phyloP scores from a whole-genome alignment of 352 stramenopile species.

The Halophytophthora batemanensis region DNA sequence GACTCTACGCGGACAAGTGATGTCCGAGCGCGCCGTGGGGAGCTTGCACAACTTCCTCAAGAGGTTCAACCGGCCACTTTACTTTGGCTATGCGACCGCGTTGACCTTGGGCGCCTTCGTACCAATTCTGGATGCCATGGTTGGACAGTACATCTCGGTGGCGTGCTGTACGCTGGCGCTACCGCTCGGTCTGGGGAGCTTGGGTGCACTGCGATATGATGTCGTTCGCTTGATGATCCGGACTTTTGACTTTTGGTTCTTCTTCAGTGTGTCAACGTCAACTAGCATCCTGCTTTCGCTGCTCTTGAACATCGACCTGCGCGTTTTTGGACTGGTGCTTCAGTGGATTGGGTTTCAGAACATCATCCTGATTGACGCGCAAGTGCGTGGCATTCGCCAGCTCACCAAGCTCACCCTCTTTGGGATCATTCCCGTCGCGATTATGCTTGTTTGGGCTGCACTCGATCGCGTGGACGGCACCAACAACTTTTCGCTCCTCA shows the following conservation, averaged over 20 bases:
- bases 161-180: constrained; percentile 14
- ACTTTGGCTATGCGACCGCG: constrained; percentile 17
- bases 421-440: constrained; percentile 16
- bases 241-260: constrained; percentile 48
- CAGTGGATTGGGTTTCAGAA: constrained; percentile 33
- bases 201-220: constrained; percentile 27
- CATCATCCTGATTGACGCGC: constrained; percentile 27
- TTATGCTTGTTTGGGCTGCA: constrained; percentile 24
- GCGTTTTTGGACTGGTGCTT: constrained; percentile 22
- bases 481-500: constrained; percentile 13
- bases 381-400: constrained; percentile 23
- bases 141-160: constrained; percentile 17
- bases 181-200: constrained; percentile 19
- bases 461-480: constrained; percentile 19
- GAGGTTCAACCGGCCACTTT: constrained; percentile 22
- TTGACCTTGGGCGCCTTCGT: constrained; percentile 21
- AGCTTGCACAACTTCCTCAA: constrained; percentile 18
- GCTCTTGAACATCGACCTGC: constrained; percentile 24
- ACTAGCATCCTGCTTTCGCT: constrained; percentile 23
- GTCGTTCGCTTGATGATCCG: constrained; percentile 26
- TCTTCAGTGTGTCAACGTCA: constrained; percentile 24
- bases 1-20: constrained; percentile 25
- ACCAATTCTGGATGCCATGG: constrained; percentile 12
- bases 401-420: constrained; percentile 9
- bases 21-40: constrained; percentile 14